Evolutionary conservation across 768 basidiomycete genomes (phyloP), one percentile per base, ranked within the genome.

Genomic region (Pleurotus cornucopiae): DNA sequence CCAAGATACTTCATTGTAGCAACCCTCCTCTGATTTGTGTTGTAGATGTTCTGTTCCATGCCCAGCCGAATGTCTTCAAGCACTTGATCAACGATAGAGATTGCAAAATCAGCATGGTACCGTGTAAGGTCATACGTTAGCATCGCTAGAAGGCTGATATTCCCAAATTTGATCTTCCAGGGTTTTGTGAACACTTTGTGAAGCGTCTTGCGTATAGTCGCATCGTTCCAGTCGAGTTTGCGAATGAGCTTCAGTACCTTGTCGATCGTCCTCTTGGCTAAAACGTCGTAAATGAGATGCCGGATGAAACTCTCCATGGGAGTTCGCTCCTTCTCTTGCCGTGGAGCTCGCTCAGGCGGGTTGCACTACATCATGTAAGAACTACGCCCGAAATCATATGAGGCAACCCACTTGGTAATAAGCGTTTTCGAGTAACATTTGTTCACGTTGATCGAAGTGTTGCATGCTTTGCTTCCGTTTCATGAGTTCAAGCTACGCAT

Each of bases 121-220:
- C 93, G 82, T 66, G 95, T 92, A 45, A 99, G 76, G 66, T 98
- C 97, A 65, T 95, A 95, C 2, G 95, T 89, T 57, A 98, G 76
- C 84, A 97, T 96, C 9, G 97, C 95, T 49, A 98, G 76, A 25
- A 97, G 78, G 55, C 86, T 82, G 63, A 99, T 84, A 64, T 91
- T 96, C 57, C 86, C 80, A 66, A 88, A 98, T 65, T 94, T 96
- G 72, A 98, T 82, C 68, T 98, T 98, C 94, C 96, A 97, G 2
- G 96, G 90, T 64, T 97, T 96, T n/a, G 91, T 91, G 73, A 99
- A 99, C 40, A 91, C 83, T 66, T 91, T 91, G 73, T 88, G 85
- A 5, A 98, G 76, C 20, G 81, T 82, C 23, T 78, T 78, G 39
- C 81, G 79, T 26, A 89, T 75, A 20, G 71, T 58, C 5, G 73